Evolutionary conservation across 345 rosid species (phyloP).

Genomic region (Linum trigynum): DNA sequence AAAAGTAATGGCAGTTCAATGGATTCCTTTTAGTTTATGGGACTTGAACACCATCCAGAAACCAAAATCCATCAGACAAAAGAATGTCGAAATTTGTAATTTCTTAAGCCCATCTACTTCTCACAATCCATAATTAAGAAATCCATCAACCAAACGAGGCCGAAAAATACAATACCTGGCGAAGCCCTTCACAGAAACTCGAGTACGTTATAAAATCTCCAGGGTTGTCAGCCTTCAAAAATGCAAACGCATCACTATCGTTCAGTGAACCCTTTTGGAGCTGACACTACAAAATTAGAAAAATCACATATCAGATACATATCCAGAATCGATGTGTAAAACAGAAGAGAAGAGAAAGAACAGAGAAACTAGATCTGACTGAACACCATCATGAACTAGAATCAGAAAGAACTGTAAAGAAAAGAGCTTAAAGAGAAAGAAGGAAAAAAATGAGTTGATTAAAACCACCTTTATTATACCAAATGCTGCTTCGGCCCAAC

Average conservation of each 20-base stretch:
- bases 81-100: no score
- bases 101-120: no score
- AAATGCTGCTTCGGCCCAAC: conserved; percentile 68
- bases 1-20: no score
- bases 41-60: no score
- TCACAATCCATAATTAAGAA: no score
- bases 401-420: not conserved
- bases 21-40: no score
- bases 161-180: conserved; percentile 31
- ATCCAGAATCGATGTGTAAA: not conserved
- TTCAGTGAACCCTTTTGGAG: conserved; percentile 47
- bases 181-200: conserved; percentile 54
- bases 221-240: conserved; percentile 42
- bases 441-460: not conserved
- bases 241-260: conserved; percentile 49
- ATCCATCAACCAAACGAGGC: no score
- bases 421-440: not conserved
- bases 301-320: conserved; percentile 7
- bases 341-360: not conserved
- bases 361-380: not conserved
- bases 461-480: conserved; percentile 55
- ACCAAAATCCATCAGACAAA: no score
- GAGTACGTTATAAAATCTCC: conserved; percentile 44
- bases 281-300: conserved; percentile 40
- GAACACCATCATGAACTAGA: not conserved